phyloP scores from a whole-genome alignment of 257 asterid species.

The Eustoma russellianum region DNA sequence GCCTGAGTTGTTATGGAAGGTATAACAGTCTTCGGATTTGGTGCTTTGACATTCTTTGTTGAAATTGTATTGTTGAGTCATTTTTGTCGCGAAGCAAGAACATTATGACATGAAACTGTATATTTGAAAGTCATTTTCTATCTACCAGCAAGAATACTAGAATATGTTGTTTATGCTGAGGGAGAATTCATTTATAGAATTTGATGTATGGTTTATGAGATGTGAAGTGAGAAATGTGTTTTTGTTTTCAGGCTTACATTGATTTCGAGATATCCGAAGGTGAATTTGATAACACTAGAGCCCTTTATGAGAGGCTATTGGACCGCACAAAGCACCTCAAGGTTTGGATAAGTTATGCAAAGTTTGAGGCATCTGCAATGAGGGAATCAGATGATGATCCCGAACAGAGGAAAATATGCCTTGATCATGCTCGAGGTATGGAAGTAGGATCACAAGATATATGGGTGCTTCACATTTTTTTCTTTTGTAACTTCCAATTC shows the following conservation, averaged over 20 bases:
- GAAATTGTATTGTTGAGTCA: background rate
- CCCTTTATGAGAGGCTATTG: slow-evolving; percentile 83
- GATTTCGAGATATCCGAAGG: slow-evolving; percentile 89
- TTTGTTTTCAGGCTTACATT: slow-evolving; percentile 63
- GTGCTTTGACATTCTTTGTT: background rate
- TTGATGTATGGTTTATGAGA: background rate
- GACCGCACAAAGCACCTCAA: slow-evolving; percentile 88
- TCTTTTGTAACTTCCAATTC: background rate
- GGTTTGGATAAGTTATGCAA: slow-evolving; percentile 97
- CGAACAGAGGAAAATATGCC: slow-evolving; percentile 43
- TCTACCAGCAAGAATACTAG: too few species aligned
- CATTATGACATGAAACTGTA: too few species aligned
- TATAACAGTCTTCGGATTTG: slow-evolving; percentile 10
- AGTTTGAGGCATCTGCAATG: slow-evolving; percentile 75
- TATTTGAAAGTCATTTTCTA: too few species aligned
- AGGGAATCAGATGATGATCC: slow-evolving; percentile 45
- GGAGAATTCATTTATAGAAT: background rate
- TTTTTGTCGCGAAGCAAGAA: too few species aligned
- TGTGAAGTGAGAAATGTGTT: background rate
- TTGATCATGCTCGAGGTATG: slow-evolving; percentile 75
- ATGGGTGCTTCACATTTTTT: background rate
- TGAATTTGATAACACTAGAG: slow-evolving; percentile 78
- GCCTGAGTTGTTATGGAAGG: slow-evolving; percentile 99
- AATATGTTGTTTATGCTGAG: background rate
- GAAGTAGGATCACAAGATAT: slow-evolving; percentile 2